Base-by-base conservation (phyloP, 306 rosid species). In the Dalbergia cochinchinensis region DNA sequence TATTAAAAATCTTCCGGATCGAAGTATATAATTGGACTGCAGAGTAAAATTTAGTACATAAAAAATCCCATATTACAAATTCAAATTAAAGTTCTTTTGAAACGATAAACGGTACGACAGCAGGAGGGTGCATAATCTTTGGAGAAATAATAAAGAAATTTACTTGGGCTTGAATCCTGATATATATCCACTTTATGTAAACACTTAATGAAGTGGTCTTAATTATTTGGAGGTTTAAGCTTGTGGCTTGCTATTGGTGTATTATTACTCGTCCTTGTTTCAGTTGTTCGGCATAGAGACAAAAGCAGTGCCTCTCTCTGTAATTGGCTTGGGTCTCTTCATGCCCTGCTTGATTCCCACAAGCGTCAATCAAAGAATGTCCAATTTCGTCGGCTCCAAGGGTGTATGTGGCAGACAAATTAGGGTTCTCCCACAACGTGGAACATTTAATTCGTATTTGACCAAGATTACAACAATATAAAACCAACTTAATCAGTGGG, bases 331-430 rank as follows among this genome's bases (percentile, higher is more conserved):
- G 83, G 70, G 87, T 87, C 90, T 66, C 86, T 87, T 84, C 88
- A 61, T 87, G 90, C 76, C 81, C 41, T 81, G 13, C 10, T 77
- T 87, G 86, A 87, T 87, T 78, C 90, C 88, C 80, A 84, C 90
- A 82, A 51, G 57, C 53, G 74, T 86, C 75, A 76, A 59, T 82
- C 84, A 50, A 47, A 65, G 18, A 59, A 26, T 65, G 77, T 66
- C 42, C 68, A 48, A 73, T 39, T 59, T 42, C 14, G 74, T 42
- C 14, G 74, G 63, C 57, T 78, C 61, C 34, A 63, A 73, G 26
- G n/a, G 83, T 78, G 83, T 84, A 54, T 79, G 88, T 87, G 90
- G 90, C 90, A 78, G 90, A 87, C 90, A 87, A 60, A 82, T 87
- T 71, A 87, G 69, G 76, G 63, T 81, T 81, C 81, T 63, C 78